Conservation (phyloP, 345 rosid genomes). For the Citrus sp. region DNA sequence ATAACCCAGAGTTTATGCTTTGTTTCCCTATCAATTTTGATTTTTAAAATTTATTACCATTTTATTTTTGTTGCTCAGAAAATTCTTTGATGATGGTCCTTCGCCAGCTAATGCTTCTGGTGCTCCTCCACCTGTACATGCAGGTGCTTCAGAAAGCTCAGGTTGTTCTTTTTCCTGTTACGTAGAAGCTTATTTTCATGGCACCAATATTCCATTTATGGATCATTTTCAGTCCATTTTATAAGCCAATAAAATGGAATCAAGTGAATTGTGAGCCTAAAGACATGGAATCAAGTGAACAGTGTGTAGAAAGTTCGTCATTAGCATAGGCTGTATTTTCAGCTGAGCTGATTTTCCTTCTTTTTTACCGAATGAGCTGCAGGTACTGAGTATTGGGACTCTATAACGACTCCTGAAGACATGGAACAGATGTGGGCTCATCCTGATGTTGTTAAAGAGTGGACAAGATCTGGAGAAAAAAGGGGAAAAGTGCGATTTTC, state of each 20-base stretch:
- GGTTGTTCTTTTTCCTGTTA: slow-evolving; percentile 30
- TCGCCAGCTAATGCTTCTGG: slow-evolving; percentile 22
- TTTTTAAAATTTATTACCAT: slow-evolving; percentile 9
- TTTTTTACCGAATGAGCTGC: slow-evolving; percentile 21
- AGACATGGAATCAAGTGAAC: neutral
- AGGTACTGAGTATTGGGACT: slow-evolving; percentile 62
- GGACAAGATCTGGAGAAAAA: slow-evolving; percentile 73
- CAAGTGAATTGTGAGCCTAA: neutral
- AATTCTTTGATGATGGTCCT: slow-evolving; percentile 44
- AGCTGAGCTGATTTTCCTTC: slow-evolving; percentile 9
- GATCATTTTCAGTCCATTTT: neutral
- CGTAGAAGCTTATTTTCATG: neutral
- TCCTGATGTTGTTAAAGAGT: slow-evolving; percentile 64
- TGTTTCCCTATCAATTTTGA: neutral
- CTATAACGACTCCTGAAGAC: slow-evolving; percentile 73
- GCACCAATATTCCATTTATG: neutral
- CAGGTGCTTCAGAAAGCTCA: slow-evolving; percentile 26
- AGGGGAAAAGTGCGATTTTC: slow-evolving; percentile 79
- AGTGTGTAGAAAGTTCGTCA: neutral
- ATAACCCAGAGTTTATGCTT: no score
- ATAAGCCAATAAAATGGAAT: neutral
- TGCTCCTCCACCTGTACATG: slow-evolving; percentile 28
- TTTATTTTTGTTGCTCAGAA: slow-evolving; percentile 39
- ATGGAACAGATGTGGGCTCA: slow-evolving; percentile 83
- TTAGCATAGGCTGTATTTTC: neutral